These are phyloP conservation scores for Umbellularia californica DNA, from an alignment of 164 flowering plant species.

Conservation along the genomic window DNA sequence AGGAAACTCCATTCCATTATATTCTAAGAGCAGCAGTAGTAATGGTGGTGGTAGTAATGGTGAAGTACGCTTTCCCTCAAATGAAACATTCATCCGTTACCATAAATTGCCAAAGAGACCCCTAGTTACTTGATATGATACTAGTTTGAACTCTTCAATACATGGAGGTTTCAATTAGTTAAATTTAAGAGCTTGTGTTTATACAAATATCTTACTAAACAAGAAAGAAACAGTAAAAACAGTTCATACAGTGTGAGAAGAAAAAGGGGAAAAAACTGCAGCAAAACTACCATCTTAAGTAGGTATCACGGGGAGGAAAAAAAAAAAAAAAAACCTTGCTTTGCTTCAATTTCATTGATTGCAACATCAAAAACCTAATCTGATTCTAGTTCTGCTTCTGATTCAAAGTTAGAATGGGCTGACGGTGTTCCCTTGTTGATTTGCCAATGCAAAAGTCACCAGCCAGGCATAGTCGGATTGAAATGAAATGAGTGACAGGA, in stretches of 20 bases:
- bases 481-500: no score
- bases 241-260: neutral
- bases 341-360: neutral
- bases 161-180: constrained; percentile 1
- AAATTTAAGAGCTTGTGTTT: constrained; percentile 9
- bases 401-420: neutral
- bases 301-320: neutral
- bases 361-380: constrained; percentile 5
- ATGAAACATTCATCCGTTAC: neutral
- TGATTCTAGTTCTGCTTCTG: neutral
- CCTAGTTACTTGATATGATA: neutral
- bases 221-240: neutral
- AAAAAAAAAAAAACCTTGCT: neutral
- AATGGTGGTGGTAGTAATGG: no score
- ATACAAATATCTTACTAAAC: neutral
- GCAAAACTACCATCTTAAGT: neutral
- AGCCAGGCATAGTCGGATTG: constrained; percentile 1
- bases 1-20: no score
- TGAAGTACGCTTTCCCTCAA: no score
- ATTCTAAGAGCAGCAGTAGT: no score
- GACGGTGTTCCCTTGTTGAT: neutral
- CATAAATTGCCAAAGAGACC: neutral
- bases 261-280: constrained; percentile 1
- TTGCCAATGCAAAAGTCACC: neutral
- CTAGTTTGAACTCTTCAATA: constrained; percentile 2